These are phyloP conservation scores for Colletotrichum godetiae DNA, from an alignment of 2,329 filamentous ascomycete species.

Conservation along the genomic window DNA sequence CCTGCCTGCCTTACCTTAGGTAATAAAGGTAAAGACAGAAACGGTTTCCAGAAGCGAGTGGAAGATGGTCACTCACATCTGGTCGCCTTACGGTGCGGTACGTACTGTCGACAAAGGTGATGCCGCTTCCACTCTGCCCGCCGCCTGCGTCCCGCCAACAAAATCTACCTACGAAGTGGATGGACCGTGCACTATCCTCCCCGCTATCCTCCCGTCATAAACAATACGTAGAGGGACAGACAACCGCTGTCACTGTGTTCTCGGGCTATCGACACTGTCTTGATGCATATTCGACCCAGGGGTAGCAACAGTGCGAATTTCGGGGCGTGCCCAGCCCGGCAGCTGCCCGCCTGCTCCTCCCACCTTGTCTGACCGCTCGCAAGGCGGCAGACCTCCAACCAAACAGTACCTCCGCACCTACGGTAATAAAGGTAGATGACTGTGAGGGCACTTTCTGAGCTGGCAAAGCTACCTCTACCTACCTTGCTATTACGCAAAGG, in stretches of 20 bases:
- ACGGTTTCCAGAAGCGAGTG: not conserved
- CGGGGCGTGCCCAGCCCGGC: not conserved
- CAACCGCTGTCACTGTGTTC: conserved; percentile 14
- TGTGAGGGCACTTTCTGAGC: not conserved
- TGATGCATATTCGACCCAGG: fast-evolving
- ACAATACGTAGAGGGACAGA: not conserved
- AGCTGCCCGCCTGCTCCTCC: conserved; percentile 4
- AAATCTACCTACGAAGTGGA: not conserved
- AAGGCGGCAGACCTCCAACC: conserved; percentile 1
- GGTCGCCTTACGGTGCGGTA: not conserved
- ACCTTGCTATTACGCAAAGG: conserved; percentile 37
- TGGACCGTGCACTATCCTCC: conserved; percentile 28
- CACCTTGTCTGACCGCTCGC: conserved; percentile 11
- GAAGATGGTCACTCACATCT: not conserved
- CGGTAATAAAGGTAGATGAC: too few species aligned
- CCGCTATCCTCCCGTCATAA: conserved; percentile 25
- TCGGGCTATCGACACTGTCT: not conserved
- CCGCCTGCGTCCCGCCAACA: conserved; percentile 2
- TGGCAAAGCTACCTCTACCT: conserved; percentile 28
- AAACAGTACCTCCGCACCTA: not conserved
- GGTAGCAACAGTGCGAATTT: not conserved
- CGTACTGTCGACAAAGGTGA: not conserved
- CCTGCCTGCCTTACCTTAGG: not conserved
- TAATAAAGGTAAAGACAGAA: not conserved
- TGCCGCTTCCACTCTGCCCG: not conserved